Conservation (phyloP, 78 protist genomes). For the Polysphondylium violaceum region DNA sequence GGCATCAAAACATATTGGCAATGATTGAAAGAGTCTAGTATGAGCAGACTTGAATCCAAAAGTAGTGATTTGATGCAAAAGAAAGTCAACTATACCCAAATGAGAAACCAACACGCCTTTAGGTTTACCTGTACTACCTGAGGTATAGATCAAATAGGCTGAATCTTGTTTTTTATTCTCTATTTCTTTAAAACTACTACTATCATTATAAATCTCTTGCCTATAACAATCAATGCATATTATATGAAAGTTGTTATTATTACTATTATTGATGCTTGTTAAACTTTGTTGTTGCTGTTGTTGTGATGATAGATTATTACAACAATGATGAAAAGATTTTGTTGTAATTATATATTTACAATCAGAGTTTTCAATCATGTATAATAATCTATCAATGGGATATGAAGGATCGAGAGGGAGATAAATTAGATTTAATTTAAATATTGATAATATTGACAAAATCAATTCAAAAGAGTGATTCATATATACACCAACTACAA, state of each 20-base stretch:
- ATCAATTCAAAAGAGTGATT: constrained; percentile 48
- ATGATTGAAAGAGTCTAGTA: constrained; percentile 53
- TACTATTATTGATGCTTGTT: neutral
- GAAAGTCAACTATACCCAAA: constrained; percentile 52
- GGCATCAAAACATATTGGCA: constrained; percentile 80
- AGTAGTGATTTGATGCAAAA: constrained; percentile 19
- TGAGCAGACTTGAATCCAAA: constrained; percentile 19
- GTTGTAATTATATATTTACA: constrained; percentile 13
- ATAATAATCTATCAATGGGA: constrained; percentile 38
- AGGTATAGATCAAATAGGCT: constrained; percentile 69
- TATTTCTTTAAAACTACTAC: neutral
- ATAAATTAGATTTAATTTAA: constrained; percentile 29
- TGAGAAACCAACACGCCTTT: constrained; percentile 61
- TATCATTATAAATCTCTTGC: neutral
- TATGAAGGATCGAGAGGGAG: constrained; percentile 57
- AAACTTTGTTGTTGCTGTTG: neutral
- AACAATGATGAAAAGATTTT: neutral
- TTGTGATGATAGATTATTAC: too few relatives aligned
- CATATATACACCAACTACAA: constrained; percentile 26
- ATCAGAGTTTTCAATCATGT: constrained; percentile 25
- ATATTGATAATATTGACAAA: constrained; percentile 36
- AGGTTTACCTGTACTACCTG: constrained; percentile 65
- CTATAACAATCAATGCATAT: constrained; percentile 12
- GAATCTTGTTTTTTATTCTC: neutral
- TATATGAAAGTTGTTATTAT: neutral